Evolutionary conservation across 371 early-diverging fungal genomes (phyloP).

Genomic region (Sporodiniella umbellata): DNA sequence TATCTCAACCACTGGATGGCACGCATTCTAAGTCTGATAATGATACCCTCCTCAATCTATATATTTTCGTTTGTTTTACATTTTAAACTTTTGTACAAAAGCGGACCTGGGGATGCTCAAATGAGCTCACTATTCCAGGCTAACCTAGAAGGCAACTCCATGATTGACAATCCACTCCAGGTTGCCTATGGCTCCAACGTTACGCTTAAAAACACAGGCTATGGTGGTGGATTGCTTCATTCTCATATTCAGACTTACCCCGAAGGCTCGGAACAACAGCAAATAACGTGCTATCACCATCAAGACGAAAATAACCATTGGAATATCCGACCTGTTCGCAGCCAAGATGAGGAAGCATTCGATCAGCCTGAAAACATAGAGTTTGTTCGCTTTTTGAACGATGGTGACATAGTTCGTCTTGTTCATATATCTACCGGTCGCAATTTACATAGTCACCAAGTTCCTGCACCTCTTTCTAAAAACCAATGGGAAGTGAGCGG

Average conservation of each 20-base stretch:
- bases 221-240: conserved; percentile 97
- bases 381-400: conserved; percentile 57
- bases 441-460: conserved; percentile 83
- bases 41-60: conserved; percentile 88
- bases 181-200: conserved; percentile 93
- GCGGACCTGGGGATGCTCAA: conserved; percentile 95
- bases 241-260: conserved; percentile 97
- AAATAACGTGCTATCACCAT: conserved; percentile 98
- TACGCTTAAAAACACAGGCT: conserved; percentile 83
- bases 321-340: conserved; percentile 55
- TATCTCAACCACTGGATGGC: conserved; percentile 80
- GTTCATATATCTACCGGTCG: conserved; percentile 71
- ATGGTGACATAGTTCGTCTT: conserved; percentile 86
- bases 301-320: conserved; percentile 98
- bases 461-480: conserved; percentile 82
- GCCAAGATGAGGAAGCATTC: conserved; percentile 24
- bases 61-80: conserved; percentile 88
- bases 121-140: conserved; percentile 99
- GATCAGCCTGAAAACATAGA: conserved; percentile 39
- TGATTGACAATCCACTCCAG: conserved; percentile 84
- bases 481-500: conserved; percentile 86
- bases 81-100: conserved; percentile 84
- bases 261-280: conserved; percentile 92
- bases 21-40: conserved; percentile 79
- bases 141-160: conserved; percentile 79